Conservation (phyloP, 2,329 filamentous ascomycete species). For the Talaromyces sp. region DNA sequence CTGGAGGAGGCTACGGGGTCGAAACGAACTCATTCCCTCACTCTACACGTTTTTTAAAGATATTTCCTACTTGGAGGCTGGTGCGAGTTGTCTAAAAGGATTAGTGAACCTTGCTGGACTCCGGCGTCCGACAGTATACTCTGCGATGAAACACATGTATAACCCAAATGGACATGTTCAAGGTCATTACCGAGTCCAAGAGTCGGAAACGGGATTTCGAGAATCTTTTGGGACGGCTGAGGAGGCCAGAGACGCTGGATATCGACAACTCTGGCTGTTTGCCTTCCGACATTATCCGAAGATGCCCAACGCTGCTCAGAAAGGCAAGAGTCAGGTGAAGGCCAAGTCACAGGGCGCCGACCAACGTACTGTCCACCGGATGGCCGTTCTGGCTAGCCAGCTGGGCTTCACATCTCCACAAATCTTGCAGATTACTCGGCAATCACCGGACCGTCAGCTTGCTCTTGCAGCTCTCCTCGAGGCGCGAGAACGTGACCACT, state of each 20-base stretch:
- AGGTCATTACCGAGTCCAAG: constrained; percentile 16
- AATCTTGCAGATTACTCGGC: constrained; percentile 13
- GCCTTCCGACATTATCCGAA: constrained; percentile 14
- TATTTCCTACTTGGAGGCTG: constrained; percentile 27
- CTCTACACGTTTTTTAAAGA: constrained; percentile 35
- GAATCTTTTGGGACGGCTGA: constrained; percentile 7
- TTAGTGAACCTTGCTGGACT: constrained; percentile 13
- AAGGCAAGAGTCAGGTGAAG: neutral
- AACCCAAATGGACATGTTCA: neutral
- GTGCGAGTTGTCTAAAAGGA: constrained; percentile 22
- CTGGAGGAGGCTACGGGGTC: neutral
- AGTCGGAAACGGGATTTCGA: constrained; percentile 19
- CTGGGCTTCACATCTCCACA: constrained; percentile 16
- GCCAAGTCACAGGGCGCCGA: constrained; percentile 12
- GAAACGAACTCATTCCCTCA: neutral
- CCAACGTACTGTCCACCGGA: constrained; percentile 13
- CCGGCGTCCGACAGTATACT: neutral
- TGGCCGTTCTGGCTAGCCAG: constrained; percentile 15
- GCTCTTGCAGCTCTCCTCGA: constrained; percentile 16
- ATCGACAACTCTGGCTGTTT: constrained; percentile 15
- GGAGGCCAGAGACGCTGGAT: constrained; percentile 9
- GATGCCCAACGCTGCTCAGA: constrained; percentile 12
- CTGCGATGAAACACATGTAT: neutral
- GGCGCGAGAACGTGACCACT: constrained; percentile 15
- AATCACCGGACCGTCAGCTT: constrained; percentile 18